Base-by-base conservation (phyloP, 2,329 filamentous ascomycete species). In the Colletotrichum zoysiae region DNA sequence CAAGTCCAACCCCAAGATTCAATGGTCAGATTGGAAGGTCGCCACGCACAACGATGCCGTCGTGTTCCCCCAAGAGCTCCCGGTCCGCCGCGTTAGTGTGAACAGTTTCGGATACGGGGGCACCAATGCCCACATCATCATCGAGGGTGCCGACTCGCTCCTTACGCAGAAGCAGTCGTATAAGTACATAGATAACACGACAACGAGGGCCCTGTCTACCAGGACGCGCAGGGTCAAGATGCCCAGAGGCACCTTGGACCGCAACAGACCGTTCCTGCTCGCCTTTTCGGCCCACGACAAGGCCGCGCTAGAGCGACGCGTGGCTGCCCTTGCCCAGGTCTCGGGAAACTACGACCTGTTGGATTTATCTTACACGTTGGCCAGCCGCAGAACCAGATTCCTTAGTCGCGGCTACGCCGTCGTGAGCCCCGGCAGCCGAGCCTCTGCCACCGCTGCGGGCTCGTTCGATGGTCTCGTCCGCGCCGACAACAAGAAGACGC, bases 1-100 rank as follows among this genome's bases (percentile, higher is more conserved):
- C 42, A 76, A 76, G 50, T 73, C 74, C 0, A 79, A 77, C 26
- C 75, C 77, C 1, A 79, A 78, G 42, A 42, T 50, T 23, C 33
- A 67, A 11, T 59, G 42, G 65, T 5, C 51, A 3, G 64, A 48
- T 9, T 59, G 64, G 51, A 38, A 66, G 33, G 42, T 66, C 50
- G n/a, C 44, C 26, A 57, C 50, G 23, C 18, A 67, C 35, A n/a
- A 48, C 38, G 46, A 57, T 40, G 48, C 46, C 61, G 51, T n/a
- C 14, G 40, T 35, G n/a, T 12, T 40, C 16, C 42, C 42, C 18
- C 42, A 20, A 18, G 20, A 50, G n/a, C 20, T 44, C 11, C 30
- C 64, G 1, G 23, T 59, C 2, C 35, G 42, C 20, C 60, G 74
- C n/a, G 67, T 59, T 38, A 71, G 65, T 48, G 56, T 76, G 50